Base-by-base conservation (phyloP, 345 rosid species). In the Kandelia obovata region DNA sequence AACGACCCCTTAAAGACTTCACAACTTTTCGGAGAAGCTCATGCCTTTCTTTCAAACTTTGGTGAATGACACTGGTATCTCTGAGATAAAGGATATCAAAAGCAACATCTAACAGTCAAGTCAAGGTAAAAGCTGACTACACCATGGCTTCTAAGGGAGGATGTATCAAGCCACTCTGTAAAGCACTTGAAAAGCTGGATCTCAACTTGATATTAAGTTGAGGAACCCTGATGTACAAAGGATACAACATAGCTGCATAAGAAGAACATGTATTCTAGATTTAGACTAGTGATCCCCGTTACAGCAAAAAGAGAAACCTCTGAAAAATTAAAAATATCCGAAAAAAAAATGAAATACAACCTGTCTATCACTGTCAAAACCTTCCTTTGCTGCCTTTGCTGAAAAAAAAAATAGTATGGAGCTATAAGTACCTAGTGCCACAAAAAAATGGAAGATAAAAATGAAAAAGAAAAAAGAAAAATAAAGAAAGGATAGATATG, bases 181-280 rank as follows among this genome's bases (percentile, higher is more conserved):
- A 31, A 69, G 61, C 27, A 70, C 66, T 69, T 25, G 23, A 67
- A 53, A 63, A 61, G 57, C 68, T 61, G 62, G 70, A 70, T 25
- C 68, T 20, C n/a, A 62, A 62, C 52, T 66, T 21, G 23, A 47
- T 62, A 47, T 58, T 60, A 61, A 61, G 65, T 49, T 51, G 61
- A 49, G 59, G 59, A 5, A 10, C 28, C 49, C 25, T 66, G 13
- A 58, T 19, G 35, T 37, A 69, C 20, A 37, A 85, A 89, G 98
- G 98, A 94, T 94, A 94, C 97, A 94, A 74, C 97, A 94, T 69
- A 94, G 72, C 98, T 94, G 95, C 96, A 88, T 25, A 28, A 77
- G 30, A 65, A 77, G 35, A 72, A 64, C 75, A 81, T 56, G 67
- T 20, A 26, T 28, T 49, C 72, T 70, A 78, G 62, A 23, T 19